Evolutionary conservation across 495 filamentous ascomycete genomes (phyloP), one percentile per base, ranked within the genome.

Genomic region (Hypoxylon cercidicola): DNA sequence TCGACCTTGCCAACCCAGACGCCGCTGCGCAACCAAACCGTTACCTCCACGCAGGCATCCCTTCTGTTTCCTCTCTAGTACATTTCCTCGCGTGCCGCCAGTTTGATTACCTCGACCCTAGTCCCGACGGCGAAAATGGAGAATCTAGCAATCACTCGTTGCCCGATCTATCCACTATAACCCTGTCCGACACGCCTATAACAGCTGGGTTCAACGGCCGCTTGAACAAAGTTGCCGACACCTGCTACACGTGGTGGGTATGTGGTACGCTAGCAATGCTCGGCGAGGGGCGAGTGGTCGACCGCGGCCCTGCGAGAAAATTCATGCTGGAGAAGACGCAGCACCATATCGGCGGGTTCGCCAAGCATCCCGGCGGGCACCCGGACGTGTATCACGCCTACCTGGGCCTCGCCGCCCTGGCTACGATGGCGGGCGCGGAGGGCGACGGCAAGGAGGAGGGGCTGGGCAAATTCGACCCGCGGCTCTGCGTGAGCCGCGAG

Each of bases 221-320:
- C 32, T 85, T 83, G 61, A 97, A 97, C 78, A 99, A 99, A 72
- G 74, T 85, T 11, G 88, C 89, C 16, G 95, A 99, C 77, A 98
- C 94, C 1, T 99, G 95, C 75, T 98, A 99, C 75, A 87, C 85
- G 5, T 99, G 93, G 80, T 99, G 95, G 95, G 90, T 90, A 1
- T 82, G 82, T 23, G 93, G 85, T 10, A 86, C 91, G 5, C 75
- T 98, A 6, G 78, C 79, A 47, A 88, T 92, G 64, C 82, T 98
- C 13, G 83, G 87, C 19, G 79, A 85, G 51, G 73, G 84, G 11
- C 64, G 81, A 9, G 75, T 97, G 19, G 76, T 94, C 35, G 82
- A 90, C 48, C 75, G 77, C 8, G 74, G 72, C 18, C 81, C 86
- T 8, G 84, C 89, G 23, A 85, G 91, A 11, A 82, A 85, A 52